These are phyloP conservation scores for Leptosphaerulina australis DNA, from an alignment of 2,329 filamentous ascomycete species.

Conservation along the genomic window DNA sequence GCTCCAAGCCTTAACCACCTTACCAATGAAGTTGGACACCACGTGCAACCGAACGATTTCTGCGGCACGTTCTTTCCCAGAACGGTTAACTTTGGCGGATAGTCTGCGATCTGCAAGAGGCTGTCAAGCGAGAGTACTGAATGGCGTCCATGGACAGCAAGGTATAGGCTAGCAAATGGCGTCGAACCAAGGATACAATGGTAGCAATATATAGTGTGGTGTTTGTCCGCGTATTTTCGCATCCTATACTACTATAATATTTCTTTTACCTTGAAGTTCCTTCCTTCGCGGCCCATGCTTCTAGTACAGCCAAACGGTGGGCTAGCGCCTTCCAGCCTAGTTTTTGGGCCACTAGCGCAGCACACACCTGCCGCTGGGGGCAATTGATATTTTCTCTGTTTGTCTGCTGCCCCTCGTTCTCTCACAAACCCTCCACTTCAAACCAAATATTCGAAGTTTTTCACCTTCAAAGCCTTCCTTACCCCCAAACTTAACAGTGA, in stretches of 20 bases:
- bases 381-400: slow-evolving; percentile 31
- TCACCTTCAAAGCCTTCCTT: slow-evolving; percentile 28
- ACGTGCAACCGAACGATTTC: slow-evolving; percentile 23
- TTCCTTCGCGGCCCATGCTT: slow-evolving; percentile 5
- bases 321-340: slow-evolving; percentile 23
- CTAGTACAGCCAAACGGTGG: slow-evolving; percentile 7
- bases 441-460: slow-evolving; percentile 22
- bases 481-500: slow-evolving; percentile 33
- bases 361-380: slow-evolving; percentile 22
- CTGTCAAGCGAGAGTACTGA: slow-evolving; percentile 23
- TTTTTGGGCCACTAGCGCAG: slow-evolving; percentile 5
- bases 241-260: not conserved
- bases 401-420: slow-evolving; percentile 26
- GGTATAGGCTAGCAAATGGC: slow-evolving; percentile 10
- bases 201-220: slow-evolving; percentile 7
- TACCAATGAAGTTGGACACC: slow-evolving; percentile 6
- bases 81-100: slow-evolving; percentile 24
- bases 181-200: not conserved
- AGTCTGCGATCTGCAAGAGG: slow-evolving; percentile 21
- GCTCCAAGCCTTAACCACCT: slow-evolving; percentile 3
- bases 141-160: slow-evolving; percentile 17
- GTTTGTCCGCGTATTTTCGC: not conserved
- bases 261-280: slow-evolving; percentile 1
- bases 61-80: slow-evolving; percentile 22
- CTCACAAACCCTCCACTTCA: slow-evolving; percentile 21